Conservation (phyloP, 306 rosid genomes). For the Prunus armeniaca region DNA sequence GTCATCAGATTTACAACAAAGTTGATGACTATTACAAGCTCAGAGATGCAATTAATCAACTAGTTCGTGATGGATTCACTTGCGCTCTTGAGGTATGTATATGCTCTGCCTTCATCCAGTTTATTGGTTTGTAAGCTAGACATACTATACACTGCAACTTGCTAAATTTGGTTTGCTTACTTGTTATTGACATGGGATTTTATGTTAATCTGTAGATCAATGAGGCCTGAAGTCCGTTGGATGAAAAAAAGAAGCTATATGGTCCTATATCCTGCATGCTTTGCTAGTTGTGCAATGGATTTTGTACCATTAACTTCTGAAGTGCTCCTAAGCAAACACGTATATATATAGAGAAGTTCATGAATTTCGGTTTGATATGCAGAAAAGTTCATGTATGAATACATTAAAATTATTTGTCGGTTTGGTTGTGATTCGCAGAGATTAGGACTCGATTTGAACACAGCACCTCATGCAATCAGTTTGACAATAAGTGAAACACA, state of each 20-base stretch:
- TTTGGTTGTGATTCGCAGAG: no score
- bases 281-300: slow-evolving; percentile 4
- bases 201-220: slow-evolving; percentile 32
- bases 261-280: slow-evolving; percentile 23
- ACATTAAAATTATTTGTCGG: no score
- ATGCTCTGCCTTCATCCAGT: neutral
- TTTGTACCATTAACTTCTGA: no score
- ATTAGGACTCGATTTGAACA: no score
- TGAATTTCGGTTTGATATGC: no score
- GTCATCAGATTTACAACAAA: slow-evolving; percentile 75
- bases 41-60: slow-evolving; percentile 63
- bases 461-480: no score
- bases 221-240: slow-evolving; percentile 22
- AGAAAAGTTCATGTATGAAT: no score
- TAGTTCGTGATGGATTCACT: slow-evolving; percentile 50
- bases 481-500: no score
- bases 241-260: slow-evolving; percentile 40
- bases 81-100: slow-evolving; percentile 32
- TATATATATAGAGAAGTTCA: no score
- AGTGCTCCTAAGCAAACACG: no score
- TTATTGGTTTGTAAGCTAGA: neutral
- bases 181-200: neutral
- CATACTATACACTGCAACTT: no score
- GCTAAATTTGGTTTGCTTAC: neutral
- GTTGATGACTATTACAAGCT: slow-evolving; percentile 61